These are phyloP conservation scores for Thinopyrum elongatum DNA, from an alignment of 176 grass and related monocot genomes.

Conservation along the genomic window DNA sequence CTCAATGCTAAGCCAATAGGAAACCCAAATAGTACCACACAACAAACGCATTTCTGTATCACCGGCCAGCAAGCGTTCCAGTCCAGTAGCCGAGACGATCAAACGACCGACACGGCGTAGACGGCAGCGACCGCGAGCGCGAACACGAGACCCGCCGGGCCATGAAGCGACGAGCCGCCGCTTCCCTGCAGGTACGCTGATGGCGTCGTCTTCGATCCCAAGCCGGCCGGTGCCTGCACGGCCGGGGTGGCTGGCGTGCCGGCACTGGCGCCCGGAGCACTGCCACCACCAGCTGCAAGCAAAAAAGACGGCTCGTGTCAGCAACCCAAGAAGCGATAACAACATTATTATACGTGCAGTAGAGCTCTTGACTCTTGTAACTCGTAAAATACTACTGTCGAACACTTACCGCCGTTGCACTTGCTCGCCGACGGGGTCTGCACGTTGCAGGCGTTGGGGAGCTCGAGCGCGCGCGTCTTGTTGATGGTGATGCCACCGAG, in stretches of 20 bases:
- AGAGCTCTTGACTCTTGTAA: not conserved
- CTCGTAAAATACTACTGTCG: not conserved
- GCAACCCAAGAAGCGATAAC: not conserved
- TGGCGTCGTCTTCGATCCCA: constrained; percentile 45
- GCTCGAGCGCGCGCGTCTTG: constrained; percentile 49
- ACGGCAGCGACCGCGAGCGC: constrained; percentile 18
- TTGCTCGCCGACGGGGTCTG: constrained; percentile 62
- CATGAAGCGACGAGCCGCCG: constrained; percentile 25
- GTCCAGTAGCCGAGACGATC: not conserved
- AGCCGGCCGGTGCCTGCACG: not conserved
- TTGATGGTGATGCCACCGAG: constrained; percentile 63
- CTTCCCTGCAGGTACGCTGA: constrained; percentile 7
- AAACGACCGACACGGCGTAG: constrained; percentile 9
- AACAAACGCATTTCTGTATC: not conserved
- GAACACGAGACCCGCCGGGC: not conserved
- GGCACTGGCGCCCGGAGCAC: not conserved
- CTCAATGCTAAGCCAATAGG: not conserved
- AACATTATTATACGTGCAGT: not conserved
- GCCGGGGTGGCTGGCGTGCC: not conserved
- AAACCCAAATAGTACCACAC: not conserved
- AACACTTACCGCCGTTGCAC: constrained; percentile 72
- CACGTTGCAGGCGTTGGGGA: constrained; percentile 65
- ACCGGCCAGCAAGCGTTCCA: not conserved
- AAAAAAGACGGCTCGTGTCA: not conserved
- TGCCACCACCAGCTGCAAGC: constrained; percentile 11